A percentile compares a stretch with the other conserved stretches of the same genome.
Evolutionary conservation across 345 rosid species (phyloP).

Genomic region (Punica granatum): DNA sequence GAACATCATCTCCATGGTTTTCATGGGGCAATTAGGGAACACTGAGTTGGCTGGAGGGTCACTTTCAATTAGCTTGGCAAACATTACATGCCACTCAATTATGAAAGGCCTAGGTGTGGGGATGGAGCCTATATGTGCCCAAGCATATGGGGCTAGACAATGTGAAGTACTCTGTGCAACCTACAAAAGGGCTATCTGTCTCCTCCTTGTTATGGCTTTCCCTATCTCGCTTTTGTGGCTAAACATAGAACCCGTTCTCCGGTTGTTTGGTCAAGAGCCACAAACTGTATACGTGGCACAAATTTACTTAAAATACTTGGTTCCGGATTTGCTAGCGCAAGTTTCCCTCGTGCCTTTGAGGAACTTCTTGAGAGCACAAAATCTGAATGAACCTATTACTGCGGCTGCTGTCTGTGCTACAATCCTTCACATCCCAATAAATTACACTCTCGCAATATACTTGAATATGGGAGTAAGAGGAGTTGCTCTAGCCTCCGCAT

Average conservation of each 20-base stretch:
- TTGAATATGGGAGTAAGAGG: slow-evolving; percentile 21
- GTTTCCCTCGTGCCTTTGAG: slow-evolving; percentile 25
- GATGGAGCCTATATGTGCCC: slow-evolving; percentile 37
- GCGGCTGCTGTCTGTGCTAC: slow-evolving; percentile 13
- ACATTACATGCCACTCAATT: slow-evolving; percentile 29
- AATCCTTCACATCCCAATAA: slow-evolving; percentile 27
- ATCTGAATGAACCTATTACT: slow-evolving; percentile 21
- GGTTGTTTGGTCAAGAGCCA: slow-evolving; percentile 17
- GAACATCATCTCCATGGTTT: slow-evolving; percentile 24
- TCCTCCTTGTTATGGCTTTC: slow-evolving; percentile 17
- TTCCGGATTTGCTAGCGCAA: slow-evolving; percentile 34
- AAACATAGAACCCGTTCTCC: slow-evolving; percentile 22
- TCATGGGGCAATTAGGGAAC: slow-evolving; percentile 25
- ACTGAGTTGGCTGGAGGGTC: slow-evolving; percentile 28
- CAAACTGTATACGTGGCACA: slow-evolving; percentile 17
- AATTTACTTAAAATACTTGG: slow-evolving; percentile 22
- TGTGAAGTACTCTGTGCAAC: slow-evolving; percentile 20
- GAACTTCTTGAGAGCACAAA: slow-evolving; percentile 28
- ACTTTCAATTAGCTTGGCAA: slow-evolving; percentile 23
- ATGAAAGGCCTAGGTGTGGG: slow-evolving; percentile 31
- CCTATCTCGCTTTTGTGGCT: slow-evolving; percentile 24
- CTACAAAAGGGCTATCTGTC: slow-evolving; percentile 16
- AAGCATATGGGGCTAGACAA: slow-evolving; percentile 28
- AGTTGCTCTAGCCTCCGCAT: slow-evolving; percentile 23
- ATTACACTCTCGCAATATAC: slow-evolving; percentile 16